These are phyloP conservation scores for Incumbomyces delicatus DNA, from an alignment of 2,329 filamentous ascomycete genomes.

Conservation along the genomic window DNA sequence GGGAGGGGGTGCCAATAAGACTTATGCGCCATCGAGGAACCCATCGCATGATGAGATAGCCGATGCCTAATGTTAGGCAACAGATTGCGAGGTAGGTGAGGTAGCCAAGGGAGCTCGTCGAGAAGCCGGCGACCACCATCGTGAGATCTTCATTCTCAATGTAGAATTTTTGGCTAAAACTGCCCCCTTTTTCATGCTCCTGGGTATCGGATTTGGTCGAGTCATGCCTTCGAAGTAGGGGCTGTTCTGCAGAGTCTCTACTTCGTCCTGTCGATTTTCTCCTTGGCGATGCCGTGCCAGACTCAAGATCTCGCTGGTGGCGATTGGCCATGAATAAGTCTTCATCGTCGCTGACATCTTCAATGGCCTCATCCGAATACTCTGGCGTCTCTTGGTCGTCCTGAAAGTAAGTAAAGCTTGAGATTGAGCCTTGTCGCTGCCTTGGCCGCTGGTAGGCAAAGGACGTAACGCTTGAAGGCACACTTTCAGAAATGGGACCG, in stretches of 20 bases:
- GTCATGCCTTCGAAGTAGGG: conserved; percentile 60
- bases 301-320: conserved; percentile 28
- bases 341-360: conserved; percentile 35
- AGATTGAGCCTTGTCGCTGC: conserved; percentile 58
- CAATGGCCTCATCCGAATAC: conserved; percentile 39
- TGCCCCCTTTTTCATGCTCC: conserved; percentile 48
- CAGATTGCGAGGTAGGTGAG: conserved; percentile 62
- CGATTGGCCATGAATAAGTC: conserved; percentile 28
- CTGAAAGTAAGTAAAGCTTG: conserved; percentile 82
- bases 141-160: conserved; percentile 89
- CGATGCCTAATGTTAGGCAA: conserved; percentile 61
- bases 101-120: conserved; percentile 62
- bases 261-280: conserved; percentile 29
- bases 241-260: conserved; percentile 41
- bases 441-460: conserved; percentile 76
- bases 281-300: conserved; percentile 25
- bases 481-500: conserved; percentile 85
- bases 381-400: conserved; percentile 55
- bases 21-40: conserved; percentile 76
- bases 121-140: conserved; percentile 85
- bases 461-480: conserved; percentile 87
- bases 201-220: conserved; percentile 62
- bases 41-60: conserved; percentile 81
- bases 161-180: conserved; percentile 80
- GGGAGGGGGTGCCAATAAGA: conserved; percentile 58